phyloP scores from a whole-genome alignment of 164 flowering plant species.

The Magnolia changhungtana region DNA sequence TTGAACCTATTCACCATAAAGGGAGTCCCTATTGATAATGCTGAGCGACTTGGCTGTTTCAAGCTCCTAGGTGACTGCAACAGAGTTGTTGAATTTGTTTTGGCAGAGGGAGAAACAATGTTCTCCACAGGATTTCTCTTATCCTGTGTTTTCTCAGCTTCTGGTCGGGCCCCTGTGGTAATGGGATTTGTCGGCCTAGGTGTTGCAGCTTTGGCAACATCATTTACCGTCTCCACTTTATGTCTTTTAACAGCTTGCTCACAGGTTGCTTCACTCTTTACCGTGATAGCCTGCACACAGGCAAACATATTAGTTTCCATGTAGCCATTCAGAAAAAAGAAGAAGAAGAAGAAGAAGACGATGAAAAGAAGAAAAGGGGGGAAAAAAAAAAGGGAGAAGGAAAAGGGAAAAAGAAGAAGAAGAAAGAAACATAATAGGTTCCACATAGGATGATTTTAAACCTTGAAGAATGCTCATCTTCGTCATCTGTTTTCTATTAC shows the following conservation, averaged over 20 bases:
- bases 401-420: background rate
- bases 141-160: constrained; percentile 28
- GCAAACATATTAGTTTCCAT: background rate
- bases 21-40: constrained; percentile 34
- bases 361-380: too few species aligned
- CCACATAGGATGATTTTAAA: background rate
- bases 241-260: constrained; percentile 54
- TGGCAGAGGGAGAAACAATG: constrained; percentile 29
- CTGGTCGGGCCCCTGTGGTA: constrained; percentile 21
- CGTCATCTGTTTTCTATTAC: background rate
- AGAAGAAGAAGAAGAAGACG: too few species aligned
- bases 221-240: constrained; percentile 34
- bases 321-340: too few species aligned
- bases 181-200: constrained; percentile 29
- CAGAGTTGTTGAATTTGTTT: constrained; percentile 24
- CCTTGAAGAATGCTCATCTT: background rate
- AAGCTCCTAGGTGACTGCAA: constrained; percentile 36
- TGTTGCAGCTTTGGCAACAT: constrained; percentile 24
- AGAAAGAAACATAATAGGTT: background rate
- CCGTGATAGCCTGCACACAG: constrained; percentile 52
- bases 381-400: too few species aligned
- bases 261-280: constrained; percentile 39
- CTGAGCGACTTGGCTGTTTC: constrained; percentile 44
- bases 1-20: constrained; percentile 55
- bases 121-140: constrained; percentile 34